These are phyloP conservation scores for Kregervanrija pseudodelftensis DNA, from an alignment of 805 yeast species.

Conservation along the genomic window DNA sequence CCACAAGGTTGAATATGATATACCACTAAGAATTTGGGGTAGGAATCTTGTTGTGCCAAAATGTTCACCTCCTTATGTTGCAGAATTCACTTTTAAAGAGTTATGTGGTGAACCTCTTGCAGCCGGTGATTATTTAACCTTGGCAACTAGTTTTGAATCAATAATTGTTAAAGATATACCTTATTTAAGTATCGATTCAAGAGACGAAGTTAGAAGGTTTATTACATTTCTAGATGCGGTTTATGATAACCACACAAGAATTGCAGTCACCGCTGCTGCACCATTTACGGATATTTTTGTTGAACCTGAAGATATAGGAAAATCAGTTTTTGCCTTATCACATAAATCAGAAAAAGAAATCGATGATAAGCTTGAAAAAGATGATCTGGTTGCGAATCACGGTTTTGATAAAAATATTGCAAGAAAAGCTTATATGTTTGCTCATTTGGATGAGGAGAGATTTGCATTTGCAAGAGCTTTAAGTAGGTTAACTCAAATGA, in stretches of 20 bases:
- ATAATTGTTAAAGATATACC: conserved; percentile 94
- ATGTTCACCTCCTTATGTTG: conserved; percentile 72
- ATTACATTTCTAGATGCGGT: conserved; percentile 95
- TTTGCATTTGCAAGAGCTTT: conserved; percentile 96
- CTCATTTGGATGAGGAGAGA: conserved; percentile 79
- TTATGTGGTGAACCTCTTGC: conserved; percentile 83
- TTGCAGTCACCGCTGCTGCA: conserved; percentile 86
- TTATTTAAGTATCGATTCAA: conserved; percentile 61
- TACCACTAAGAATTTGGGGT: conserved; percentile 74
- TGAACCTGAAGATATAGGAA: conserved; percentile 59
- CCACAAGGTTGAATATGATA: conserved; percentile 33
- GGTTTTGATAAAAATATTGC: conserved; percentile 72
- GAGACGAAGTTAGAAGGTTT: conserved; percentile 84
- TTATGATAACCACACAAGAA: conserved; percentile 80
- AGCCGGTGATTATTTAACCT: conserved; percentile 87
- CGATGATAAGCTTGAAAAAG: conserved; percentile 34
- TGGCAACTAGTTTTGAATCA: conserved; percentile 69
- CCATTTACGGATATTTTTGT: conserved; percentile 81
- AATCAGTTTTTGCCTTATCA: conserved; percentile 35
- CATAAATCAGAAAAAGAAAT: conserved; percentile 21
- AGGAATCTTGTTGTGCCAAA: conserved; percentile 68
- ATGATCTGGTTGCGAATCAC: conserved; percentile 62
- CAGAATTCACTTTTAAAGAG: conserved; percentile 81
- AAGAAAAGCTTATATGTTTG: conserved; percentile 68
- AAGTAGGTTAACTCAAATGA: conserved; percentile 87